phyloP scores from a whole-genome alignment of 331 rosid genomes.

The Saraca asoca region DNA sequence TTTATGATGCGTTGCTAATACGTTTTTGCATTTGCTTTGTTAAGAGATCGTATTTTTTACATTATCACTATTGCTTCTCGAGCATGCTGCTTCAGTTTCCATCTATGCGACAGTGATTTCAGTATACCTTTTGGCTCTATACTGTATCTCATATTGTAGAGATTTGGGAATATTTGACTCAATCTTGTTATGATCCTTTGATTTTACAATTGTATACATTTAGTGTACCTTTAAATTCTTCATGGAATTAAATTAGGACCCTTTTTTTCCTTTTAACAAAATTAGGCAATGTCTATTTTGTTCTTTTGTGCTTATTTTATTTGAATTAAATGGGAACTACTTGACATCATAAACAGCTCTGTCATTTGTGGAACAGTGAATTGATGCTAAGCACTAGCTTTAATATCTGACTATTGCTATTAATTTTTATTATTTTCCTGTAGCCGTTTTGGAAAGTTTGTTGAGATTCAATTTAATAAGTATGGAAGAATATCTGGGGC shows the following conservation, averaged over 20 bases:
- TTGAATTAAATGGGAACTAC: conserved; percentile 10
- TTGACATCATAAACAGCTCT: conserved; percentile 17
- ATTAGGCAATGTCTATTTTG: too few relatives aligned
- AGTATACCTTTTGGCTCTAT: conserved; percentile 23
- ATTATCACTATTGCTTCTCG: not conserved
- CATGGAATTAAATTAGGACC: not conserved
- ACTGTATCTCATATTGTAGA: not conserved
- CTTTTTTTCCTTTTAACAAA: too few relatives aligned
- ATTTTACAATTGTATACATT: conserved; percentile 24
- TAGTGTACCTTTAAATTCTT: conserved; percentile 11
- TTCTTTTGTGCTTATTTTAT: too few relatives aligned
- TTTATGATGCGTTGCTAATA: conserved; percentile 17
- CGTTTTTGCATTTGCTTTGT: conserved; percentile 20
- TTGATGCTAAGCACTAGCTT: conserved; percentile 27
- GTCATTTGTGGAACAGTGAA: conserved; percentile 31
- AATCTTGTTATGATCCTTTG: conserved; percentile 27
- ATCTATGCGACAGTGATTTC: conserved; percentile 22
- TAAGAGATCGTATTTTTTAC: conserved; percentile 11
- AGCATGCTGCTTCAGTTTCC: conserved; percentile 30
- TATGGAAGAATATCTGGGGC: conserved; percentile 88
- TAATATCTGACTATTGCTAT: conserved; percentile 29
- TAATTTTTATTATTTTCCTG: conserved; percentile 42
- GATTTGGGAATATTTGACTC: conserved; percentile 14
- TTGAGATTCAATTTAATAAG: conserved; percentile 82
- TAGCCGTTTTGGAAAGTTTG: conserved; percentile 96